A percentile compares a stretch with the other conserved stretches of the same genome.
phyloP scores from a whole-genome alignment of 2,329 filamentous ascomycete genomes.

The Metarhizium robertsii region DNA sequence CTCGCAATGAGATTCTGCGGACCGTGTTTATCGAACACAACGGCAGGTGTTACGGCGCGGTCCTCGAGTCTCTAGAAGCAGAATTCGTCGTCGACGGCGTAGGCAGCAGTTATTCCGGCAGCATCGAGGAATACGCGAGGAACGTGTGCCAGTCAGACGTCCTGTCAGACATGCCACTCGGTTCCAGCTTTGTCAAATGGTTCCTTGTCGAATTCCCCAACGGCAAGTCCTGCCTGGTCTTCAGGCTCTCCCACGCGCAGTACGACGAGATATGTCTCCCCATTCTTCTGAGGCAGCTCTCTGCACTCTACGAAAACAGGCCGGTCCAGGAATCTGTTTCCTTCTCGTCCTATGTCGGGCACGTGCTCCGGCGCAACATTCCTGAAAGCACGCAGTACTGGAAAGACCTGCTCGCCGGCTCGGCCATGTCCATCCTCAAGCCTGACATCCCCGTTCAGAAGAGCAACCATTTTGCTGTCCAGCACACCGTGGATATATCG shows the following conservation, averaged over 20 bases:
- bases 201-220: slow-evolving; percentile 34
- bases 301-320: slow-evolving; percentile 30
- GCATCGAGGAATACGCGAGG: slow-evolving; percentile 39
- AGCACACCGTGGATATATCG: slow-evolving; percentile 35
- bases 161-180: slow-evolving; percentile 44
- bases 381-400: slow-evolving; percentile 48
- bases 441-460: slow-evolving; percentile 27
- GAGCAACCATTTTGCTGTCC: slow-evolving; percentile 30
- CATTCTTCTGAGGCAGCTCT: slow-evolving; percentile 51
- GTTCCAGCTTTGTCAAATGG: slow-evolving; percentile 52
- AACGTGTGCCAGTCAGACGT: slow-evolving; percentile 47
- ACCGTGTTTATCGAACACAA: slow-evolving; percentile 52
- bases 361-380: slow-evolving; percentile 29
- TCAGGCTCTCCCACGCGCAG: slow-evolving; percentile 59
- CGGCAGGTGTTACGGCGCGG: slow-evolving; percentile 43
- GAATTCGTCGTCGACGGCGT: slow-evolving; percentile 39
- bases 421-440: slow-evolving; percentile 37
- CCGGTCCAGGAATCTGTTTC: slow-evolving; percentile 24
- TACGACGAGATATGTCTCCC: slow-evolving; percentile 62
- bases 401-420: slow-evolving; percentile 46
- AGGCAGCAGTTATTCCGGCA: not conserved
- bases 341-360: slow-evolving; percentile 37
- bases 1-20: slow-evolving; percentile 53
- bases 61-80: slow-evolving; percentile 44
- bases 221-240: slow-evolving; percentile 35